Evolutionary conservation across 2,329 filamentous ascomycete genomes (phyloP).

Genomic region (Elsinoe australis): DNA sequence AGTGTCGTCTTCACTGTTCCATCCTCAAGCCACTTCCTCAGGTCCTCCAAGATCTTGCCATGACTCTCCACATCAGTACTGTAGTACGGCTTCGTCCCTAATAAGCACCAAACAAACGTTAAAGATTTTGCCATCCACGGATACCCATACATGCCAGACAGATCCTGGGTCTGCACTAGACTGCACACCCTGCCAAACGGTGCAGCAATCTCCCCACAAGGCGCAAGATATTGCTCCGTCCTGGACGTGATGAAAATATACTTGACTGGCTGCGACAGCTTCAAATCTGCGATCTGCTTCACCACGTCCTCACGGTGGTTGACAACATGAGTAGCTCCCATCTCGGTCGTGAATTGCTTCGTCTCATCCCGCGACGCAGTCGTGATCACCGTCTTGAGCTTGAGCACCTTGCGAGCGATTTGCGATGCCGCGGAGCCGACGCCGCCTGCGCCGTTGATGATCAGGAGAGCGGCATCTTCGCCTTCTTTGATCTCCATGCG

Average conservation of each 20-base stretch:
- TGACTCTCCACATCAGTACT: conserved; percentile 35
- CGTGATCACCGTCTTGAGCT: conserved; percentile 38
- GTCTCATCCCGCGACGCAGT: conserved; percentile 39
- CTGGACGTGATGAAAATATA: conserved; percentile 40
- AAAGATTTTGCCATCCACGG: conserved; percentile 42
- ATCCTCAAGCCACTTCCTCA: conserved; percentile 31
- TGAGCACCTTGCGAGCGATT: conserved; percentile 36
- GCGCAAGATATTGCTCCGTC: conserved; percentile 36
- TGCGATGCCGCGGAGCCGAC: conserved; percentile 41
- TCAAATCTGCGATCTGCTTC: conserved; percentile 32
- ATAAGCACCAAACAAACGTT: conserved; percentile 37
- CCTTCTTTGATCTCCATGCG: conserved; percentile 35
- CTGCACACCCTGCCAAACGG: conserved; percentile 42
- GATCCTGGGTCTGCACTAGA: conserved; percentile 38
- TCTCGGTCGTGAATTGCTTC: conserved; percentile 32
- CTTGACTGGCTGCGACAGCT: conserved; percentile 34
- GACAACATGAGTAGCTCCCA: conserved; percentile 40
- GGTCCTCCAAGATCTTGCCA: conserved; percentile 34
- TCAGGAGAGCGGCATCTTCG: conserved; percentile 36
- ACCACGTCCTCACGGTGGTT: conserved; percentile 38
- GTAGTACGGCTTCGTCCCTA: conserved; percentile 38
- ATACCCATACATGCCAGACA: conserved; percentile 38
- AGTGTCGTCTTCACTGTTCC: conserved; percentile 36
- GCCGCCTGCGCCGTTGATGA: conserved; percentile 42
- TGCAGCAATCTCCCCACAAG: conserved; percentile 34